Percentiles rank a stretch among this genome's conserved stretches.
Conservation (phyloP, 1,284 basidiomycete genomes). For the Ustilago lituana region DNA sequence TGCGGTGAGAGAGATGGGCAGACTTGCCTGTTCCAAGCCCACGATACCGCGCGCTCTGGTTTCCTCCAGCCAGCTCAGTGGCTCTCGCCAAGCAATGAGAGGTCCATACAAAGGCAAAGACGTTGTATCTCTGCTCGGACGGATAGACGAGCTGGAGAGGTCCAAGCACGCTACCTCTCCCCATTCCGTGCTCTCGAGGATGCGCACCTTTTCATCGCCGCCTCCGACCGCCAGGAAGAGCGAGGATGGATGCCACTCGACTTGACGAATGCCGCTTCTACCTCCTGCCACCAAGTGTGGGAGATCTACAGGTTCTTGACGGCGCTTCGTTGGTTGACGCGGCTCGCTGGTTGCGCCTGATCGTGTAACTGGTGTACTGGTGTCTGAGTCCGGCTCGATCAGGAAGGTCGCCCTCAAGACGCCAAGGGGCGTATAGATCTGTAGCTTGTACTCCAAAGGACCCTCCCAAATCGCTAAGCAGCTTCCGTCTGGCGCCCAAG, state of each 20-base stretch:
- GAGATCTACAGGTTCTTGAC: conserved; percentile 17
- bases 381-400: conserved; percentile 38
- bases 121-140: conserved; percentile 8
- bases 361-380: conserved; percentile 22
- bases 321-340: conserved; percentile 14
- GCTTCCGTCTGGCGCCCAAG: conserved; percentile 82
- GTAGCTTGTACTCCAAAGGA: conserved; percentile 77
- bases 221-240: conserved; percentile 66
- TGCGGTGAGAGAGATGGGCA: conserved; percentile 41
- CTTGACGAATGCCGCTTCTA: conserved; percentile 62
- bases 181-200: conserved; percentile 44
- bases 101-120: conserved; percentile 19
- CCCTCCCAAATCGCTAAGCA: conserved; percentile 85
- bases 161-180: conserved; percentile 25
- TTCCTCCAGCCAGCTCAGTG: conserved; percentile 59
- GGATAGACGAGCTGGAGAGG: conserved; percentile 23
- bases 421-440: conserved; percentile 79
- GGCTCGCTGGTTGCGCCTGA: conserved; percentile 18
- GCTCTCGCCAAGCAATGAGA: conserved; percentile 59
- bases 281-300: conserved; percentile 40
- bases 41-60: conserved; percentile 64
- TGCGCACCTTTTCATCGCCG: conserved; percentile 63
- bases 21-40: conserved; percentile 38
- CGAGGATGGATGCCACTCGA: conserved; percentile 64
- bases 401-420: conserved; percentile 76